Percentiles rank a stretch among this genome's conserved stretches.
These are phyloP conservation scores for Phytophthora syringae DNA, from an alignment of 352 stramenopile genomes.

Conservation along the genomic window DNA sequence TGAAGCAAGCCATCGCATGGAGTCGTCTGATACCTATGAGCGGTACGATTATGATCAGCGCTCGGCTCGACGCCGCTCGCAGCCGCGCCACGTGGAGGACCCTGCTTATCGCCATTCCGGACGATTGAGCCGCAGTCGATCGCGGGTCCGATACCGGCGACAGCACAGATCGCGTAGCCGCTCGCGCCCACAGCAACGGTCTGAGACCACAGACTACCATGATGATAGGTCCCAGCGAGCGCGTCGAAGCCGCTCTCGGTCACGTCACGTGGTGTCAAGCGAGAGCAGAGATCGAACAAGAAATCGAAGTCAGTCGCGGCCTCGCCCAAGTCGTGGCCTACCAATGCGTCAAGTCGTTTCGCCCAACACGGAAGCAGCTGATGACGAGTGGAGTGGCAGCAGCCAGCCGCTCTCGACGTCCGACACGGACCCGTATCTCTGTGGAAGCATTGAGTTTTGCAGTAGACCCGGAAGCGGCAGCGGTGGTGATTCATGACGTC, in stretches of 20 bases:
- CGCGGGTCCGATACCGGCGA: no score
- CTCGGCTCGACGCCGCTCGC: no score
- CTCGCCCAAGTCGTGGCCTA: background rate
- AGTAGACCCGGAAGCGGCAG: background rate
- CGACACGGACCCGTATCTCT: background rate
- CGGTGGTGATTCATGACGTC: background rate
- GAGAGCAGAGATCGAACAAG: background rate
- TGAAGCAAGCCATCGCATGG: no score
- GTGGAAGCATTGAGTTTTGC: background rate
- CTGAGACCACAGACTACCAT: background rate
- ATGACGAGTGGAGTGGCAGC: conserved; percentile 5
- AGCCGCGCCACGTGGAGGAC: no score
- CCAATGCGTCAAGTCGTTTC: background rate
- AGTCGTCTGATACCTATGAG: no score
- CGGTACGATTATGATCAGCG: background rate
- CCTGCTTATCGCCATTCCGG: background rate
- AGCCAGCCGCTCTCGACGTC: background rate
- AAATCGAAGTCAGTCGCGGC: background rate
- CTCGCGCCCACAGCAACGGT: background rate
- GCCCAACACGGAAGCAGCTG: background rate
- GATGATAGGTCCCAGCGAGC: no score
- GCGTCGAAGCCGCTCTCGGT: background rate
- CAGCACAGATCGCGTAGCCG: background rate
- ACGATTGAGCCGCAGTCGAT: background rate
- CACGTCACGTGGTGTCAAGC: background rate